These are phyloP conservation scores for Singerocomus rubriflavus DNA, from an alignment of 1,284 basidiomycete genomes.

Conservation along the genomic window DNA sequence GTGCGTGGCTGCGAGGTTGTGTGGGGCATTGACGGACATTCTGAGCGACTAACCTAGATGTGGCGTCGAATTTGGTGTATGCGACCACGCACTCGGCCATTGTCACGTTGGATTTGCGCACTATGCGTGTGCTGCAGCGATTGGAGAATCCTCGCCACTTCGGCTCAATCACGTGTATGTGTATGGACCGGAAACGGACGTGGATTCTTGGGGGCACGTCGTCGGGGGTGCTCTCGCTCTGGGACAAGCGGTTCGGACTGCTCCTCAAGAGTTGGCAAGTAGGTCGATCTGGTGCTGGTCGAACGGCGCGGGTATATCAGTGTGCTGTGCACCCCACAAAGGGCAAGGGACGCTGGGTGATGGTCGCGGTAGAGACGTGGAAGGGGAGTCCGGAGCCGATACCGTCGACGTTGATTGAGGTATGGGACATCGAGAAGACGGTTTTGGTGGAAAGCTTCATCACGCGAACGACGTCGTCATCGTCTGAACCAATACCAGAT, in stretches of 20 bases:
- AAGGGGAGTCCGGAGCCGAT: conserved; percentile 40
- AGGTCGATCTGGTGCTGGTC: conserved; percentile 52
- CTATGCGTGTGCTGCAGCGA: conserved; percentile 73
- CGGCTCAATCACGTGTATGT: conserved; percentile 84
- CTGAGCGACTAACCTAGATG: conserved; percentile 41
- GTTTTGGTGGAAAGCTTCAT: conserved; percentile 65
- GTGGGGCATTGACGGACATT: not conserved
- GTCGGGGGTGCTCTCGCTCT: conserved; percentile 79
- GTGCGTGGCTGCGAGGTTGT: conserved; percentile 36
- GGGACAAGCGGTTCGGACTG: conserved; percentile 95
- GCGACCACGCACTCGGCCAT: conserved; percentile 82
- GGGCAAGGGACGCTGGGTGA: conserved; percentile 85
- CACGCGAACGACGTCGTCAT: conserved; percentile 41
- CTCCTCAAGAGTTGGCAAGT: conserved; percentile 85
- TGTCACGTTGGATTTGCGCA: conserved; percentile 80
- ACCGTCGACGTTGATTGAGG: conserved; percentile 59
- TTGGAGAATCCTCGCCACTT: conserved; percentile 84
- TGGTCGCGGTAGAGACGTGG: conserved; percentile 71
- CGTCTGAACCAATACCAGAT: conserved; percentile 48
- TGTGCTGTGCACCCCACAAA: conserved; percentile 81
- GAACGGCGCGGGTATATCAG: conserved; percentile 60
- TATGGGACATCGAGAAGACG: conserved; percentile 78
- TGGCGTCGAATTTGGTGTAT: conserved; percentile 74
- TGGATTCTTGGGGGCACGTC: conserved; percentile 91
- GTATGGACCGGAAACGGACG: conserved; percentile 75